Base-by-base conservation (phyloP, 345 rosid genomes). In the Acer saccharum region DNA sequence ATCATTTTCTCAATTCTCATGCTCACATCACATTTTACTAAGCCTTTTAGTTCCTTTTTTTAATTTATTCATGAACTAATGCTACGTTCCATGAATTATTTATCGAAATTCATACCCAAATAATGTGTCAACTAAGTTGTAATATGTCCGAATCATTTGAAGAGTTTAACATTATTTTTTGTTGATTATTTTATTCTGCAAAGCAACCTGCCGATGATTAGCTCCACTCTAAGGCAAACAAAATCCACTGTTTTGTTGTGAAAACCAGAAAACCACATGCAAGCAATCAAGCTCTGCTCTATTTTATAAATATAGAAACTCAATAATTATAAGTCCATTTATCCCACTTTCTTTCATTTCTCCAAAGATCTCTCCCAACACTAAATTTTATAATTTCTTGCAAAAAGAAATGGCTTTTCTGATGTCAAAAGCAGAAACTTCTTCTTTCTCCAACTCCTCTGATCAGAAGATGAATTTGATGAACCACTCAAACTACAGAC, bases 391-490 rank as follows among this genome's bases (percentile, higher is more conserved):
- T 8, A 44, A 44, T 44, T 10, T 25, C 17, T 63, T 50, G 1
- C 13, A 10, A 10, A 10, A 60, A 21, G 32, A 65, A 72, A 84
- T 81, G 87, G 84, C 80, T 71, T 81, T 76, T 81, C 27, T 64
- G 79, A 25, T 74, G 20, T 67, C 87, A 50, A 76, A 74, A 74
- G 57, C 65, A 25, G 66, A 70, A 43, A 62, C 32, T 68, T 73
- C 60, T 68, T 70, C 81, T 27, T 43, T 66, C 65, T 20, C 84
- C 21, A 77, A 57, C n/a, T 27, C 65, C 23, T 27, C 65, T 5
- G 74, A 58, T 20, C 63, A 52, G 66, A 78, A 64, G 52, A 17
- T 12, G 27, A 76, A 71, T 35, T 66, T 16, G 9, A 76, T 16
- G 9, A 76, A 71, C 20, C 32, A 43, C 27, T 25, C 71, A 32